Base-by-base conservation (phyloP, 2,329 filamentous ascomycete genomes). In the Orbilia quercus region DNA sequence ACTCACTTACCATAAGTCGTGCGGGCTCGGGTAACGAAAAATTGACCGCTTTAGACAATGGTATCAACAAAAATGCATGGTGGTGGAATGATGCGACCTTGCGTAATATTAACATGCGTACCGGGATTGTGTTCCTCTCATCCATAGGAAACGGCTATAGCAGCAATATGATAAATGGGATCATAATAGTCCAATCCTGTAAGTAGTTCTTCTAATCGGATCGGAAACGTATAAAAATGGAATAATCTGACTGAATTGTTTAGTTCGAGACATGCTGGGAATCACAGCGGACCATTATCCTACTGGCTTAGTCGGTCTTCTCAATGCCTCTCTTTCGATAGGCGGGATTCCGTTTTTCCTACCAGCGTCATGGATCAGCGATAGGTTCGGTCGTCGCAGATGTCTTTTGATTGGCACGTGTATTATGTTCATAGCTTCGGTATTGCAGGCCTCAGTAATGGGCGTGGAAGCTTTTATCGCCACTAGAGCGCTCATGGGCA, bases 171-270 rank as follows among this genome's bases (percentile, higher is more conserved):
- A 25, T 58, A 20, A 59, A 54, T 22, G 66, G 66, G 1, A 31
- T 71, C 20, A 7, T 63, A 9, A 51, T 34, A 7, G 12, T 63
- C 2, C 45, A 63, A n/a, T 16, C 23, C n/a, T 71, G 66, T 71
- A 36, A 71, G 66, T 58, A 31, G 38, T 1, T 16, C 2, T n/a
- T n/a, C 28, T 28, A 4, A 40, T 44, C 18, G 28, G 20, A 42
- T 38, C 18, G 12, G 18, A 11, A 22, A 20, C 5, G 12, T 7
- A 14, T 16, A 1, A 11, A 22, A 7, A 51, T 11, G 23, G n/a
- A 14, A 16, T 9, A 28, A 23, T 20, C 31, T 31, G 3, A 20
- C 14, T 45, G 2, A 45, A 5, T 5, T 12, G 3, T 45, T 4
- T 40, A 69, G 64, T 69, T 34, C 64, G 64, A 20, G 16, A n/a